A percentile compares a stretch with the other conserved stretches of the same genome.
These are phyloP conservation scores for Alternaria arborescens DNA, from an alignment of 2,329 filamentous ascomycete genomes.

Conservation along the genomic window DNA sequence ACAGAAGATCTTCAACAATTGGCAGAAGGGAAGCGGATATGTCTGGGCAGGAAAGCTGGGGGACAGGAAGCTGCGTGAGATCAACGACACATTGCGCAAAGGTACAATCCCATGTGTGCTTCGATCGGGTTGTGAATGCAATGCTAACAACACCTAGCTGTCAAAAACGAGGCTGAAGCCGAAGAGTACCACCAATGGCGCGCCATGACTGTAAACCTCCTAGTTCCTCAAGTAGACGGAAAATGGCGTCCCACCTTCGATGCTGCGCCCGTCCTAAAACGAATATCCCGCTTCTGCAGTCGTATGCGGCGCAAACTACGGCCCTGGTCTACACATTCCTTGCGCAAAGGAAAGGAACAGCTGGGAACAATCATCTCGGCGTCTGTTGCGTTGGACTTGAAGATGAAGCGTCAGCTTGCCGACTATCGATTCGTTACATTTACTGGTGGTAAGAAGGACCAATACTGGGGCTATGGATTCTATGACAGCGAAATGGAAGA, in stretches of 20 bases:
- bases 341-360: conserved; percentile 43
- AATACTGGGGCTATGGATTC: conserved; percentile 48
- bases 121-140: neutral
- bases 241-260: conserved; percentile 50
- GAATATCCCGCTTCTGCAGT: conserved; percentile 43
- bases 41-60: conserved; percentile 51
- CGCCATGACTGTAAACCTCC: conserved; percentile 46
- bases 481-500: conserved; percentile 52
- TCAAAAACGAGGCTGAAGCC: conserved; percentile 48
- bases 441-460: conserved; percentile 42
- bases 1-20: conserved; percentile 49
- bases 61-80: conserved; percentile 45
- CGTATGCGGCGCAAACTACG: conserved; percentile 42
- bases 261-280: conserved; percentile 45
- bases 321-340: conserved; percentile 42
- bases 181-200: conserved; percentile 51
- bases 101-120: conserved; percentile 25
- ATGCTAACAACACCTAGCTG: conserved; percentile 35
- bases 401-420: conserved; percentile 49
- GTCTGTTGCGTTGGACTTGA: conserved; percentile 48
- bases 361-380: conserved; percentile 47
- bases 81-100: conserved; percentile 50
- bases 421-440: conserved; percentile 51
- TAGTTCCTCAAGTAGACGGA: conserved; percentile 49
- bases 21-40: conserved; percentile 48